Evolutionary conservation across 2,329 filamentous ascomycete genomes (phyloP), one percentile per base, ranked within the genome.

Genomic region (Ophiocordyceps sinensis): DNA sequence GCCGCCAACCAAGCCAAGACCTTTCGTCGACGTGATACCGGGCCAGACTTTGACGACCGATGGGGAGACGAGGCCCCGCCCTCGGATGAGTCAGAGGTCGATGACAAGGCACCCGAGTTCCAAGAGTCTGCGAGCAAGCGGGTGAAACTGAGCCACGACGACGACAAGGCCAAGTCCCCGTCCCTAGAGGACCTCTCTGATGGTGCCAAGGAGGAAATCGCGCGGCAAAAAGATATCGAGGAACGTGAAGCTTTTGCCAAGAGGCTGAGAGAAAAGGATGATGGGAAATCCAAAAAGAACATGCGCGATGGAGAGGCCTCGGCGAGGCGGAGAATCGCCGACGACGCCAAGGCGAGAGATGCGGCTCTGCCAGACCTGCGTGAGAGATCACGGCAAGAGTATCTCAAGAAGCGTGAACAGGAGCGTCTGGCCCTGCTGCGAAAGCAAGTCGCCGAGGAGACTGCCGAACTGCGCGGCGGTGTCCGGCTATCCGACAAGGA

Each of bases 371-470:
- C 80, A 3, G 87, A 93, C 45, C 62, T 95, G 15, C 75, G 91
- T 35, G 70, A 91, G 53, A 76, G 86, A 28, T 94, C 88, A 3
- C 77, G 91, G 45, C 88, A 95, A 55, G 82, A 91, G 49, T 98
- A 98, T 55, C 70, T 98, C 28, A 86, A 87, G 61, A 96, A 98
- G 67, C 75, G 91, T 47, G 88, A 95, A 57, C 70, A 82, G 0
- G 86, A 96, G 59, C 77, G 85, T 45, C 64, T 98, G 14, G 85
- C 85, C 0, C 64, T 98, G n/a, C 64, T 98, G 39, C 77, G 88
- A 28, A 85, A 84, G 53, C 89, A 96, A 55, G 91, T 98, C 2
- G 77, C 78, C 0, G 89, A 96, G 51, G 91, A 98, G 58, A 79
- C 79, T 1, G 77, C 81, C 19, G 88, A 95, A 57, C 61, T 93